Evolutionary conservation across 2,329 filamentous ascomycete genomes (phyloP).

Genomic region (Colletotrichum falcatum): DNA sequence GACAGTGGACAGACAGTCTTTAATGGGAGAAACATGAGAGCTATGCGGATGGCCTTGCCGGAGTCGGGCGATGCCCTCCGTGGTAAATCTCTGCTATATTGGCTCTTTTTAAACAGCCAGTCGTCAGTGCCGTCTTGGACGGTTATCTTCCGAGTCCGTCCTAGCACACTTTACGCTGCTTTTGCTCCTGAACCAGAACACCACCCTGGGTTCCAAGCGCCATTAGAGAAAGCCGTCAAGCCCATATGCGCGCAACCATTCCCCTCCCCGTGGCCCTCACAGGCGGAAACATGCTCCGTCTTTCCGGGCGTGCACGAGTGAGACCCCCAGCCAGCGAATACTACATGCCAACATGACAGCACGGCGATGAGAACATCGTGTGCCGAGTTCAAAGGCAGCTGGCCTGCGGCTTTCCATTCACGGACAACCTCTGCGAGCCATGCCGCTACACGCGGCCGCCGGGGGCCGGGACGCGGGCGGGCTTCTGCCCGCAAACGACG

Average conservation of each 20-base stretch:
- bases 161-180: too few relatives aligned
- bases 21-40: neutral
- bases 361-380: neutral
- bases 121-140: neutral
- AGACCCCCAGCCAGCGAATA: neutral
- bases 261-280: neutral
- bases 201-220: too few relatives aligned
- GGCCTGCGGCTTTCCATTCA: neutral
- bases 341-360: neutral
- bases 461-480: conserved; percentile 39
- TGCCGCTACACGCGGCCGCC: neutral
- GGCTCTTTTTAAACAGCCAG: too few relatives aligned
- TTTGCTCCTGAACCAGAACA: neutral
- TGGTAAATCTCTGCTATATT: neutral
- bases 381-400: neutral
- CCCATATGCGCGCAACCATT: neutral
- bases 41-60: neutral
- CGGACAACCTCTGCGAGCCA: neutral
- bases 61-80: neutral
- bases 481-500: conserved; percentile 64
- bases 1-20: neutral
- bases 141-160: neutral
- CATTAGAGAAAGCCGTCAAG: neutral
- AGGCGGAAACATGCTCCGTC: neutral
- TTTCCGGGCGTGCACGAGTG: neutral